phyloP scores from a whole-genome alignment of 352 stramenopile species.

The Peronospora tabacina region DNA sequence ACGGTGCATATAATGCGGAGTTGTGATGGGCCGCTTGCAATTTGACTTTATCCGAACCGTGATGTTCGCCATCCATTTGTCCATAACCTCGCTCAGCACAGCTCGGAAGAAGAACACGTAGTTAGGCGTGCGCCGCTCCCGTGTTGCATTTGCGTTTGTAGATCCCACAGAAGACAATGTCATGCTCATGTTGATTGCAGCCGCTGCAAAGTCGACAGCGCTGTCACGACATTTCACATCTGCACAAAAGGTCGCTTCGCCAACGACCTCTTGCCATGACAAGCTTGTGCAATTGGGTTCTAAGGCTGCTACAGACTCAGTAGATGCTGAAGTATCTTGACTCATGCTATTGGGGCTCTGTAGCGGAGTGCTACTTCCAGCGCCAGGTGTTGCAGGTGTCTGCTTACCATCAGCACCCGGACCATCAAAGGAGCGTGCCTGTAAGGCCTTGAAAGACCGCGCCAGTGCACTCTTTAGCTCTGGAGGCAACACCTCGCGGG shows the following conservation, averaged over 20 bases:
- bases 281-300: slow-evolving; percentile 54
- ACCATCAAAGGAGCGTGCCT: slow-evolving; percentile 55
- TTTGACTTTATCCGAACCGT: slow-evolving; percentile 55
- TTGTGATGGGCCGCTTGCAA: slow-evolving; percentile 70
- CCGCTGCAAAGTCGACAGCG: slow-evolving; percentile 62
- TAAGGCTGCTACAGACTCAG: slow-evolving; percentile 32
- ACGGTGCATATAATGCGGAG: slow-evolving; percentile 76
- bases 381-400: slow-evolving; percentile 27
- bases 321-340: slow-evolving; percentile 25
- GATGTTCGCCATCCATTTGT: slow-evolving; percentile 85
- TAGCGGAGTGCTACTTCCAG: slow-evolving; percentile 46
- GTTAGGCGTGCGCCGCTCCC: slow-evolving; percentile 68
- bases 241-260: slow-evolving; percentile 41
- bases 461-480: slow-evolving; percentile 68
- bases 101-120: slow-evolving; percentile 84
- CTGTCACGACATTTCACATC: slow-evolving; percentile 59
- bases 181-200: slow-evolving; percentile 82
- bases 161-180: slow-evolving; percentile 51
- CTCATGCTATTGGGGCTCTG: slow-evolving; percentile 53
- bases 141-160: slow-evolving; percentile 68
- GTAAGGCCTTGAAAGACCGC: slow-evolving; percentile 68
- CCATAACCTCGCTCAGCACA: slow-evolving; percentile 78
- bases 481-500: slow-evolving; percentile 56
- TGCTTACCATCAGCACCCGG: slow-evolving; percentile 33
- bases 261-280: slow-evolving; percentile 63